A percentile compares a stretch with the other conserved stretches of the same genome.
These are phyloP conservation scores for Septoria linicola DNA, from an alignment of 2,329 filamentous ascomycete genomes.

Conservation along the genomic window DNA sequence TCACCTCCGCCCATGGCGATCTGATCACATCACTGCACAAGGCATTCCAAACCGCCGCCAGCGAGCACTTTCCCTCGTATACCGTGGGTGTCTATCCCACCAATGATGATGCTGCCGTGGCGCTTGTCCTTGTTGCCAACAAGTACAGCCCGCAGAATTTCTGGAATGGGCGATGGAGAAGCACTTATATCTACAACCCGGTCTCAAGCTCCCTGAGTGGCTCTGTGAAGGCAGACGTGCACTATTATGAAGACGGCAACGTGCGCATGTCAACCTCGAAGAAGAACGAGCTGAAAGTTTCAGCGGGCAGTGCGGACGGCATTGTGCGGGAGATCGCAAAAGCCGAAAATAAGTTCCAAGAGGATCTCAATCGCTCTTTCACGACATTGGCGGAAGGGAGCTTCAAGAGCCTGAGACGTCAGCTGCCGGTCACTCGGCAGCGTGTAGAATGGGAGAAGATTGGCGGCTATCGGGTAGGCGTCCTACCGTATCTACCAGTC, in stretches of 20 bases:
- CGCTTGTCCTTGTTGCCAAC: slow-evolving; percentile 84
- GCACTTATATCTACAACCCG: slow-evolving; percentile 76
- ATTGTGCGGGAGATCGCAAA: slow-evolving; percentile 75
- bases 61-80: slow-evolving; percentile 84
- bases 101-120: slow-evolving; percentile 71
- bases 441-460: slow-evolving; percentile 99
- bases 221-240: slow-evolving; percentile 87
- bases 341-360: slow-evolving; percentile 89
- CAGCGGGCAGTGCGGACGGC: slow-evolving; percentile 62
- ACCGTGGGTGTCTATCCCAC: slow-evolving; percentile 80
- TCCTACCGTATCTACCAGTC: neutral
- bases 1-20: slow-evolving; percentile 75
- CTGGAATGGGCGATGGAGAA: slow-evolving; percentile 98
- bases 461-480: slow-evolving; percentile 76
- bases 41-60: slow-evolving; percentile 69
- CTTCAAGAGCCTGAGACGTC: slow-evolving; percentile 88
- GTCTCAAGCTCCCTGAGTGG: slow-evolving; percentile 69
- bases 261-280: slow-evolving; percentile 91
- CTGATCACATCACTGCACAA: slow-evolving; percentile 83
- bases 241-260: slow-evolving; percentile 99
- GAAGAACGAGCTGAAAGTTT: slow-evolving; percentile 61
- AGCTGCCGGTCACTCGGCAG: slow-evolving; percentile 93
- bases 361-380: slow-evolving; percentile 91
- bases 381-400: slow-evolving; percentile 84
- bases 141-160: slow-evolving; percentile 98